phyloP scores from a whole-genome alignment of 805 yeast species.

The Myxozyma melibiosi region DNA sequence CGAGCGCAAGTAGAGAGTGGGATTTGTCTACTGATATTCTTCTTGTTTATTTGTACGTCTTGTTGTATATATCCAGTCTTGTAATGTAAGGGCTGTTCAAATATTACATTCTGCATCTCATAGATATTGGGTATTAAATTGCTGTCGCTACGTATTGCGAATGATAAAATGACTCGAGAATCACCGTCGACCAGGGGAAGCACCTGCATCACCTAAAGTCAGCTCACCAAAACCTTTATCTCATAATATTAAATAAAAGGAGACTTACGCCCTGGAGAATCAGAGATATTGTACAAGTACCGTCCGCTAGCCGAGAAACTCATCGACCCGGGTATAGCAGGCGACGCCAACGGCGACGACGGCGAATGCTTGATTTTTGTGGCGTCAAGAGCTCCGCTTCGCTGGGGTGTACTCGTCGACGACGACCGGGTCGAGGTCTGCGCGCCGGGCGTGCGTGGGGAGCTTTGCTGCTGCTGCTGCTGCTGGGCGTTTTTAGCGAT shows the following conservation, averaged over 20 bases:
- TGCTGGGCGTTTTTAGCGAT: slow-evolving; percentile 8
- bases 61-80: neutral
- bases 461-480: too few relatives aligned
- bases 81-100: neutral
- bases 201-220: neutral
- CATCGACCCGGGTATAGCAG: neutral
- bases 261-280: slow-evolving; percentile 26
- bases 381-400: neutral
- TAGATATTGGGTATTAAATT: neutral
- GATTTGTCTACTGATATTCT: neutral
- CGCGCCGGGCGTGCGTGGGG: slow-evolving; percentile 8
- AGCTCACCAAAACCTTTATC: neutral
- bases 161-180: too few relatives aligned
- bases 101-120: neutral
- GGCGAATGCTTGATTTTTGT: neutral
- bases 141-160: too few relatives aligned
- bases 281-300: slow-evolving; percentile 21
- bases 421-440: neutral
- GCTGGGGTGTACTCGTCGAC: neutral
- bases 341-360: slow-evolving; percentile 1
- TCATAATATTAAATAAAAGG: neutral
- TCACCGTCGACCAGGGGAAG: slow-evolving; percentile 7
- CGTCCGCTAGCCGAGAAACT: slow-evolving; percentile 24
- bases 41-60: too few relatives aligned
- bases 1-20: slow-evolving; percentile 4